Evolutionary conservation across 495 filamentous ascomycete species (phyloP).

Genomic region (Poronia punctata): DNA sequence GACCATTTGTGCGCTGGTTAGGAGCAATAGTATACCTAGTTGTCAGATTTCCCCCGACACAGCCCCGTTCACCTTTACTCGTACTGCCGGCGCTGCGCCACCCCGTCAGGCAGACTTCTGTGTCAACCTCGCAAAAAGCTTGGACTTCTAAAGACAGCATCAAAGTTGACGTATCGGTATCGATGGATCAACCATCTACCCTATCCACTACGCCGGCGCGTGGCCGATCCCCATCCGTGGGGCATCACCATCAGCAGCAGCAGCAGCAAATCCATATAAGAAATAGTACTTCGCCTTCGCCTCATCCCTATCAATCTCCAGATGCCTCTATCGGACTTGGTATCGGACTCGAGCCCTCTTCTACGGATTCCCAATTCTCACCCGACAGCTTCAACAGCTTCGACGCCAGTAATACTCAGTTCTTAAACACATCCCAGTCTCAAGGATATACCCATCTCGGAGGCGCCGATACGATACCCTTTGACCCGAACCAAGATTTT

Average conservation of each 20-base stretch:
- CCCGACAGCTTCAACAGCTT: slow-evolving; percentile 32
- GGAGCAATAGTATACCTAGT: slow-evolving; percentile 6
- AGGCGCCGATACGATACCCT: slow-evolving; percentile 27
- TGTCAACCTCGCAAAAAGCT: slow-evolving; percentile 24
- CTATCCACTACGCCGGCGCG: slow-evolving; percentile 31
- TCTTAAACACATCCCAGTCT: slow-evolving; percentile 34
- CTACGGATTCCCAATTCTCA: slow-evolving; percentile 27
- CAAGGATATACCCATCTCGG: slow-evolving; percentile 30
- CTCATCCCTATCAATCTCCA: slow-evolving; percentile 37
- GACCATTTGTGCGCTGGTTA: slow-evolving; percentile 4
- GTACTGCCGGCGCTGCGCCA: slow-evolving; percentile 24
- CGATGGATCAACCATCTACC: slow-evolving; percentile 42
- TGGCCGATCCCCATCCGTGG: slow-evolving; percentile 41
- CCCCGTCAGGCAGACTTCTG: slow-evolving; percentile 24
- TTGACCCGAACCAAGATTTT: slow-evolving; percentile 36
- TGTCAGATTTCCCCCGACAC: slow-evolving; percentile 20
- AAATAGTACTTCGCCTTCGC: slow-evolving; percentile 43
- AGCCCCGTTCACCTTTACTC: slow-evolving; percentile 22
- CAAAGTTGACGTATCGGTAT: slow-evolving; percentile 10
- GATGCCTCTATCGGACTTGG: slow-evolving; percentile 41
- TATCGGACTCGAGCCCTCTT: slow-evolving; percentile 36
- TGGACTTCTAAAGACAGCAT: slow-evolving; percentile 31
- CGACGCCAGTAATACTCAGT: slow-evolving; percentile 25
- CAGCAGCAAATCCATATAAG: slow-evolving; percentile 47
- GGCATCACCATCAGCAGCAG: too few species aligned